These are phyloP conservation scores for Cryphonectria carpinicola DNA, from an alignment of 2,329 filamentous ascomycete species.

Conservation along the genomic window DNA sequence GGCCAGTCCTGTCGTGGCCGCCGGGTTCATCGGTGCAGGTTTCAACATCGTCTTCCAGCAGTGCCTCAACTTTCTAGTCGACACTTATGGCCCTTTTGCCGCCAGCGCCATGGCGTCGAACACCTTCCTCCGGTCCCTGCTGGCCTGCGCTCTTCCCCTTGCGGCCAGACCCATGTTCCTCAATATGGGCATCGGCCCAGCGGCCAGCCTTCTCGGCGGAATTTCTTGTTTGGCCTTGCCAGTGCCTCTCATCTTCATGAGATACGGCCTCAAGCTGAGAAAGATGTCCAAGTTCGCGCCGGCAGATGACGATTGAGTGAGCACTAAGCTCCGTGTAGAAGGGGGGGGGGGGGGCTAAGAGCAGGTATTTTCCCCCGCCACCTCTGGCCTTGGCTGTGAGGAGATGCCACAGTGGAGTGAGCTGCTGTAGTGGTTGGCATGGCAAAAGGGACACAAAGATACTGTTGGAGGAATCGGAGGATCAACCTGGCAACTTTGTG, in stretches of 20 bases:
- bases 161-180: constrained; percentile 29
- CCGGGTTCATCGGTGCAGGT: constrained; percentile 47
- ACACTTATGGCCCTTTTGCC: constrained; percentile 46
- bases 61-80: constrained; percentile 51
- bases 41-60: constrained; percentile 53
- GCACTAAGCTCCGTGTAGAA: neutral
- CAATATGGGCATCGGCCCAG: constrained; percentile 30
- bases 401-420: neutral
- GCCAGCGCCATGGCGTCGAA: constrained; percentile 54
- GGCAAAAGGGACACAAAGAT: neutral
- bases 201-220: constrained; percentile 28
- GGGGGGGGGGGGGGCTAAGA: neutral
- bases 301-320: neutral
- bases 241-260: constrained; percentile 6
- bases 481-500: neutral
- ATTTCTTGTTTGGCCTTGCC: constrained; percentile 8
- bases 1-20: constrained; percentile 28
- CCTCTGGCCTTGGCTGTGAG: neutral
- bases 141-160: constrained; percentile 43
- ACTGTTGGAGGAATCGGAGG: neutral
- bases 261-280: neutral
- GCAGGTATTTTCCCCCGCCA: neutral
- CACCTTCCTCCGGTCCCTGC: constrained; percentile 49
- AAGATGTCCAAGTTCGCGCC: constrained; percentile 7
- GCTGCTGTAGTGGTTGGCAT: no score